phyloP scores from a whole-genome alignment of 164 flowering plant genomes.

The Malania oleifera region DNA sequence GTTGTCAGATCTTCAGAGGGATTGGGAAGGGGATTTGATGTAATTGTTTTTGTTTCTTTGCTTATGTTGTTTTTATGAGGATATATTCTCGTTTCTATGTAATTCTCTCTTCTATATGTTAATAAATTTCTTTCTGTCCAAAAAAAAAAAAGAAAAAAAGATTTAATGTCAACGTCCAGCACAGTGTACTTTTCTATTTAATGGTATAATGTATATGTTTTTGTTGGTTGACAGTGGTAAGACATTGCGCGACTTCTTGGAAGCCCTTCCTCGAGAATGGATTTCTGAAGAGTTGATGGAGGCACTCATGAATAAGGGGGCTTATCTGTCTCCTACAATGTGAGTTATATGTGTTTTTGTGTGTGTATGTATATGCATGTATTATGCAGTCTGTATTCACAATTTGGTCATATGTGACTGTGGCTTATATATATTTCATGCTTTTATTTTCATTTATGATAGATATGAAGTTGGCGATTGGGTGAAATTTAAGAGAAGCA shows the following conservation, averaged over 20 bases:
- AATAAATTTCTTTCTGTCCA: too few species aligned
- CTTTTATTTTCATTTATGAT: slow-evolving; percentile 12
- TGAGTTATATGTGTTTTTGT: slow-evolving; percentile 31
- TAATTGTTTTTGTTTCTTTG: too few species aligned
- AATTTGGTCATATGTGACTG: neutral
- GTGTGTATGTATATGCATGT: neutral
- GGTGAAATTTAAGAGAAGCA: slow-evolving; percentile 85
- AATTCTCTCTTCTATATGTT: too few species aligned
- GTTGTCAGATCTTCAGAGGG: too few species aligned
- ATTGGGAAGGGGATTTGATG: too few species aligned
- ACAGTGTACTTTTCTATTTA: neutral
- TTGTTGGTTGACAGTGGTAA: slow-evolving; percentile 58
- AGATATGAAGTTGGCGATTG: slow-evolving; percentile 93
- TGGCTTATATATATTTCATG: neutral
- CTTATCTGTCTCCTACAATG: slow-evolving; percentile 85
- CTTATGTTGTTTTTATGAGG: neutral
- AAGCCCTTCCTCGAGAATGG: slow-evolving; percentile 96
- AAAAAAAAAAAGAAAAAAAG: too few species aligned
- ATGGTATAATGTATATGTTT: slow-evolving; percentile 6
- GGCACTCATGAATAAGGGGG: slow-evolving; percentile 69
- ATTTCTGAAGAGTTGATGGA: slow-evolving; percentile 96
- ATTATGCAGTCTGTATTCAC: too few species aligned
- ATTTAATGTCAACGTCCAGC: too few species aligned
- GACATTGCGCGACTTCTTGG: slow-evolving; percentile 82
- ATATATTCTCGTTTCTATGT: too few species aligned